Evolutionary conservation across 768 basidiomycete species (phyloP), one percentile per base, ranked within the genome.

Genomic region (Termitomyces sp.): DNA sequence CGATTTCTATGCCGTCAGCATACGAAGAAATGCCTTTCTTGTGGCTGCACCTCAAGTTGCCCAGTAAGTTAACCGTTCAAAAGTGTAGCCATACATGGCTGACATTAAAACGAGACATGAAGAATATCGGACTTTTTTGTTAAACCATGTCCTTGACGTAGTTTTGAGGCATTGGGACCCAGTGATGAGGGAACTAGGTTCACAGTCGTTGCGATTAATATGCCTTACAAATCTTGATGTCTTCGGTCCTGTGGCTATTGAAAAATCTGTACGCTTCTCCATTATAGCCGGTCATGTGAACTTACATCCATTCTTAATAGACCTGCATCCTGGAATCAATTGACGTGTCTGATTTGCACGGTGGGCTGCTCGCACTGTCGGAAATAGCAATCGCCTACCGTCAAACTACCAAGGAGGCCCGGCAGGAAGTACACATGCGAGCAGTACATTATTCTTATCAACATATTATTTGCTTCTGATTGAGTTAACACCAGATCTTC

Each of bases 1-100:
- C 0, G 97, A 99, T 72, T 98, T 98, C 70, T 98, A 93, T 72
- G 88, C 93, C 38, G 89, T 98, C 55, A 91, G 94, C 62, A 76
- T 92, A 23, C 75, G 92, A 50, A 79, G 88, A 59, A 89, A 91
- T 59, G 86, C 96, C 0, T 97, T 94, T 66, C 71, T 91, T n/a
- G 69, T 78, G 15, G 91, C 92, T 38, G 93, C 94, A 52, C 87
- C 89, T 42, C 84, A 89, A 63, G 91, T 97, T 41, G 91, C 94
- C 29, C 79, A 82, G 94, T 96, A 66, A 65, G 91, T 79, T 22
- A 11, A 18, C 50, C 15, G 16, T 22, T 45, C 33, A 2, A 31
- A 25, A 13, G 6, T 2, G n/a, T 13, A 36, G 36, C 18, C 12
- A 18, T 3, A 27, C 12, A 38, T n/a, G 23, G 5, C n/a, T 49